Percentiles rank a stretch among this genome's conserved stretches.
phyloP scores from a whole-genome alignment of 495 filamentous ascomycete genomes.

The Lasiosphaeriaceae sp. region DNA sequence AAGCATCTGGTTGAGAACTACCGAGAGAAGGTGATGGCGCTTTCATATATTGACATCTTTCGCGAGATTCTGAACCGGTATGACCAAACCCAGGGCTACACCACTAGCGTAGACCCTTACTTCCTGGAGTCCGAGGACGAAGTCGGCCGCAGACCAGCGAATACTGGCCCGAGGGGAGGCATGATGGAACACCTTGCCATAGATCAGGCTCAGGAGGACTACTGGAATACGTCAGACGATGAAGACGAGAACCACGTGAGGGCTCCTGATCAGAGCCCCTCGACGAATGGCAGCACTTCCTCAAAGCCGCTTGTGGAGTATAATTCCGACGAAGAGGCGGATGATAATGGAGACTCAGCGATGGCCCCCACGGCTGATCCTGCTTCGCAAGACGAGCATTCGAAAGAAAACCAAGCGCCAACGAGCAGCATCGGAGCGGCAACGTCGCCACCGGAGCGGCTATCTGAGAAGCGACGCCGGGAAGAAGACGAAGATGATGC shows the following conservation, averaged over 20 bases:
- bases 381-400: constrained; percentile 47
- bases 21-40: constrained; percentile 70
- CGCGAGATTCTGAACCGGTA: constrained; percentile 68
- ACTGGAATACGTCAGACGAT: constrained; percentile 91
- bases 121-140: constrained; percentile 48
- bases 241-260: constrained; percentile 59
- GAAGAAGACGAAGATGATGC: constrained; percentile 88
- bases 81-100: constrained; percentile 74
- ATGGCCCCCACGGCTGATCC: constrained; percentile 29
- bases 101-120: constrained; percentile 51
- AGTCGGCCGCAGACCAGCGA: constrained; percentile 51
- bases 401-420: constrained; percentile 42
- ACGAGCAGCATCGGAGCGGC: constrained; percentile 24
- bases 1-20: constrained; percentile 85
- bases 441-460: constrained; percentile 60
- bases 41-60: constrained; percentile 88
- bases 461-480: constrained; percentile 87
- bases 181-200: constrained; percentile 64
- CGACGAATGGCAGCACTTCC: constrained; percentile 44
- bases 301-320: constrained; percentile 86
- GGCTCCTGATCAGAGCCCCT: constrained; percentile 21
- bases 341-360: constrained; percentile 45
- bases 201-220: constrained; percentile 86
- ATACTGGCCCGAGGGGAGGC: constrained; percentile 50
- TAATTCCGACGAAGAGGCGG: constrained; percentile 75